Conservation (phyloP, 768 basidiomycete species). For the Omphalotus guepiniiformis region DNA sequence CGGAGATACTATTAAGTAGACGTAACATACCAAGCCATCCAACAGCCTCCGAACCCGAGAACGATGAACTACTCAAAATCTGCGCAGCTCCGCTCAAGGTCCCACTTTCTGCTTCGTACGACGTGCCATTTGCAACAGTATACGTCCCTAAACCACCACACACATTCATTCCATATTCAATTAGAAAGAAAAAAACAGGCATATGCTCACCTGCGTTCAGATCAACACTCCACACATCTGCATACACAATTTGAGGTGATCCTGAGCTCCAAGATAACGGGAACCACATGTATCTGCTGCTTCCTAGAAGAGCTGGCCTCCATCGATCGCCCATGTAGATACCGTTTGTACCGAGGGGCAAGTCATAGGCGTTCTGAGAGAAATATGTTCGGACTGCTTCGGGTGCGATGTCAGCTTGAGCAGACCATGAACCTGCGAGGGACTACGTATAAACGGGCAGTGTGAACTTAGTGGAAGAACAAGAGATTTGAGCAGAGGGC, state of each 20-base stretch:
- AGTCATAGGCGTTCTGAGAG: slow-evolving; percentile 57
- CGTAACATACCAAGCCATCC: slow-evolving; percentile 48
- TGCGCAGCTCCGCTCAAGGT: slow-evolving; percentile 43
- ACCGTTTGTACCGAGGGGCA: slow-evolving; percentile 42
- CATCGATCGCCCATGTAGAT: slow-evolving; percentile 68
- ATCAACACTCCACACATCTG: slow-evolving; percentile 56
- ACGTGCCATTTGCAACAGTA: slow-evolving; percentile 43
- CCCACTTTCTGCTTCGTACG: slow-evolving; percentile 55
- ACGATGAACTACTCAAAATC: slow-evolving; percentile 37
- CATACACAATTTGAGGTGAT: slow-evolving; percentile 46
- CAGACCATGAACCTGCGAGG: slow-evolving; percentile 50
- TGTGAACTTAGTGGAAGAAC: not conserved
- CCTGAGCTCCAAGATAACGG: slow-evolving; percentile 55
- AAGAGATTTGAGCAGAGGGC: slow-evolving; percentile 15
- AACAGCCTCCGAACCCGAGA: slow-evolving; percentile 49
- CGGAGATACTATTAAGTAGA: too few species aligned
- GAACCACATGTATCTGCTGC: slow-evolving; percentile 59
- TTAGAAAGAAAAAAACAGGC: too few species aligned
- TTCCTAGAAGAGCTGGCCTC: slow-evolving; percentile 49
- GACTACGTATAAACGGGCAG: too few species aligned
- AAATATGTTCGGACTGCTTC: slow-evolving; percentile 49
- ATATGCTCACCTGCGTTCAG: slow-evolving; percentile 34
- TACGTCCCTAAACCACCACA: slow-evolving; percentile 44
- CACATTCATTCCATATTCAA: too few species aligned
- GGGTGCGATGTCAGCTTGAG: slow-evolving; percentile 54